A percentile compares a stretch with the other conserved stretches of the same genome.
phyloP scores from a whole-genome alignment of 2,329 filamentous ascomycete species.

The Ophiostoma novo-ulmi region DNA sequence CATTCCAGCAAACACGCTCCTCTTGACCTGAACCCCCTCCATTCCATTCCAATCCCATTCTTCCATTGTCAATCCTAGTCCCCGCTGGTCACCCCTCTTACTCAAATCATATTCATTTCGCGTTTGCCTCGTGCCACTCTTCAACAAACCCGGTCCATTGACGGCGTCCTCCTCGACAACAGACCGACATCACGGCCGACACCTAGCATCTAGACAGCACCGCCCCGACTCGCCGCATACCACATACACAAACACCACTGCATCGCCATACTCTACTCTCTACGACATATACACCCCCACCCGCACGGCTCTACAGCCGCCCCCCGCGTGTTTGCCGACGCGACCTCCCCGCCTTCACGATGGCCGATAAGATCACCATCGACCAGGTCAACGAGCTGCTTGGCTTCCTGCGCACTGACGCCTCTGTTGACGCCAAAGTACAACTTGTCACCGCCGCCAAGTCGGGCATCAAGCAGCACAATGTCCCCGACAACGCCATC shows the following conservation, averaged over 20 bases:
- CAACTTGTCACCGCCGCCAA: constrained; percentile 67
- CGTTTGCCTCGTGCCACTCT: constrained; percentile 4
- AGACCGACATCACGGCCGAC: background rate
- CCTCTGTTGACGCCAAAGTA: constrained; percentile 57
- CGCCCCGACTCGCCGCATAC: background rate
- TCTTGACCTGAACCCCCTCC: background rate
- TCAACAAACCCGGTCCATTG: background rate
- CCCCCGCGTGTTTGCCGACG: background rate
- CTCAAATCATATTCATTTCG: constrained; percentile 5
- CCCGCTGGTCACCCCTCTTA: background rate
- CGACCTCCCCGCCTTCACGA: constrained; percentile 24
- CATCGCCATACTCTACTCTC: background rate
- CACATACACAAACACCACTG: background rate
- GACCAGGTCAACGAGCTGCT: constrained; percentile 41
- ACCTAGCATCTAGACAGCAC: background rate
- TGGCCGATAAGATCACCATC: constrained; percentile 37
- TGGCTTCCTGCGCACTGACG: constrained; percentile 45
- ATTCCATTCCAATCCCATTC: background rate
- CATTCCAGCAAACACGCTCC: background rate
- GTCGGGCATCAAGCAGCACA: constrained; percentile 86
- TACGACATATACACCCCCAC: background rate
- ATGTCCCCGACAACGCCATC: constrained; percentile 71
- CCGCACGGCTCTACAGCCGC: background rate
- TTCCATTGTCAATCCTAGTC: constrained; percentile 4
- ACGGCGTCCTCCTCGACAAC: background rate